phyloP scores from a whole-genome alignment of 2,329 filamentous ascomycete species.

The Clonostachys rhizophaga region DNA sequence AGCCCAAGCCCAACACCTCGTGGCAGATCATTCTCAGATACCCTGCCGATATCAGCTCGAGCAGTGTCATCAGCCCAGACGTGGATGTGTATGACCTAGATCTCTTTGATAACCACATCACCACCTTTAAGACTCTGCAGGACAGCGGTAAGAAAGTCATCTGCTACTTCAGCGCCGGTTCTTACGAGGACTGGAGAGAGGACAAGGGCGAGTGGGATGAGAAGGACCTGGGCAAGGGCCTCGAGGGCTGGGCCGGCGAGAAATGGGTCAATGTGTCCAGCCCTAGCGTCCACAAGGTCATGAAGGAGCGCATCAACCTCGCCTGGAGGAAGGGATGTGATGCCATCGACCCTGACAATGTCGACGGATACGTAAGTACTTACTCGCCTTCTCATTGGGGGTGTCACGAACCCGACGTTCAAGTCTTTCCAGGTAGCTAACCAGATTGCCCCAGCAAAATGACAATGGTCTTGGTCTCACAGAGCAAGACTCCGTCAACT shows the following conservation, averaged over 20 bases:
- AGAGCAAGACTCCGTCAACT: conserved; percentile 49
- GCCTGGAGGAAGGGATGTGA: conserved; percentile 61
- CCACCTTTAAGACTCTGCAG: conserved; percentile 47
- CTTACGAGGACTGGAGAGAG: conserved; percentile 58
- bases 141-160: conserved; percentile 57
- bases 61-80: conserved; percentile 32
- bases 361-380: conserved; percentile 55
- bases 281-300: conserved; percentile 56
- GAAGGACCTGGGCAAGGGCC: conserved; percentile 49
- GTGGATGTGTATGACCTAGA: conserved; percentile 44
- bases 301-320: conserved; percentile 53
- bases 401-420: too few relatives aligned
- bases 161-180: conserved; percentile 73
- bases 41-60: conserved; percentile 32
- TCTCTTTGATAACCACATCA: conserved; percentile 47
- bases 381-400: too few relatives aligned
- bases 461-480: conserved; percentile 59
- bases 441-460: conserved; percentile 36
- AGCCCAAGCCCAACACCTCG: conserved; percentile 42
- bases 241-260: conserved; percentile 64
- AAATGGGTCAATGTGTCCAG: conserved; percentile 60
- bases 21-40: conserved; percentile 59
- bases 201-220: conserved; percentile 51
- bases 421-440: neutral
- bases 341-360: conserved; percentile 67